phyloP scores from a whole-genome alignment of 2,329 filamentous ascomycete species.

The Colletotrichum graminicola region DNA sequence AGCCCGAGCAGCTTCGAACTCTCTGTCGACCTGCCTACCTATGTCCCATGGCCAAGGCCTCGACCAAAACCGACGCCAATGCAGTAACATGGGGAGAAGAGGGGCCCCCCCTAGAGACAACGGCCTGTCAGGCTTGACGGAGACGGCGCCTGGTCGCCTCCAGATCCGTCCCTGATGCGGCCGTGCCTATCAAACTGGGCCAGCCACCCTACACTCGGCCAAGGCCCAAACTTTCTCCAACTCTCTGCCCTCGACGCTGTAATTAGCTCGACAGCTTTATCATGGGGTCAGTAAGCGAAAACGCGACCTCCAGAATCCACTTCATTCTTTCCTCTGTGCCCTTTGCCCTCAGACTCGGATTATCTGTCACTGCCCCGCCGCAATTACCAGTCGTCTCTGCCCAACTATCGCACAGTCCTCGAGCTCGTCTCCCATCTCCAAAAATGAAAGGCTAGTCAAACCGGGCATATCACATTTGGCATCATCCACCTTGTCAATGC shows the following conservation, averaged over 20 bases:
- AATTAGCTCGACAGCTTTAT: conserved; percentile 16
- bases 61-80: conserved; percentile 12
- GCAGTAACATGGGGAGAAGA: conserved; percentile 32
- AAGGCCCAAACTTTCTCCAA: conserved; percentile 21
- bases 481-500: neutral
- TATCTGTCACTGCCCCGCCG: conserved; percentile 12
- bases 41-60: conserved; percentile 28
- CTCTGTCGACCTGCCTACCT: conserved; percentile 10
- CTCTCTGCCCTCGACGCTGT: neutral
- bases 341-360: neutral
- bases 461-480: neutral
- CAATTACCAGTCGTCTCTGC: conserved; percentile 20
- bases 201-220: conserved; percentile 13
- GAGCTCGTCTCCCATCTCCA: conserved; percentile 10
- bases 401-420: conserved; percentile 13
- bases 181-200: conserved; percentile 23
- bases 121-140: conserved; percentile 24
- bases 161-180: conserved; percentile 27
- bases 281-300: conserved; percentile 9
- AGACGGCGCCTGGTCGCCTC: conserved; percentile 33
- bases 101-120: conserved; percentile 26
- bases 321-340: conserved; percentile 8
- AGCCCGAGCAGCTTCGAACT: conserved; percentile 18
- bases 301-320: conserved; percentile 11
- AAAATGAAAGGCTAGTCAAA: neutral